phyloP scores from a whole-genome alignment of 495 filamentous ascomycete genomes.

The Podospora conica region DNA sequence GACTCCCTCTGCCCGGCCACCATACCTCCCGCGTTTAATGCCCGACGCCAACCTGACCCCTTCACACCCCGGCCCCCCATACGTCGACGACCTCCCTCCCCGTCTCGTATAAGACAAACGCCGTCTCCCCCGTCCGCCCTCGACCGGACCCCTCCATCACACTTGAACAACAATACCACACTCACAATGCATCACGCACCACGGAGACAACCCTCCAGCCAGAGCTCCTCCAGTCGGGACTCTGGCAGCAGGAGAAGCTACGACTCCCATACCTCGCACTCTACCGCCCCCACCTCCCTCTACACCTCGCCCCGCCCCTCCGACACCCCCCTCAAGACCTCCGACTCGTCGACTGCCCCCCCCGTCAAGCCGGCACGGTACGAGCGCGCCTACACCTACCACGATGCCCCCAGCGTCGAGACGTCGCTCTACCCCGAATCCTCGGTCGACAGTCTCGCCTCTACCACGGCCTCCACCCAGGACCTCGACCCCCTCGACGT shows the following conservation, averaged over 20 bases:
- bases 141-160: slow-evolving; percentile 12
- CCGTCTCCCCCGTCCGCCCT: slow-evolving; percentile 9
- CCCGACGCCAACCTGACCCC: slow-evolving; percentile 29
- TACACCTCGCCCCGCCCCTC: slow-evolving; percentile 53
- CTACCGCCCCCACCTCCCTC: slow-evolving; percentile 59
- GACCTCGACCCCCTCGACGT: slow-evolving; percentile 55
- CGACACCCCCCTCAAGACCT: slow-evolving; percentile 30
- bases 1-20: too few species aligned
- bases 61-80: slow-evolving; percentile 19
- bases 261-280: slow-evolving; percentile 58
- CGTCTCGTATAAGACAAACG: slow-evolving; percentile 24
- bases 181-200: slow-evolving; percentile 23
- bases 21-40: slow-evolving; percentile 33
- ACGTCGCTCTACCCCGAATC: slow-evolving; percentile 50
- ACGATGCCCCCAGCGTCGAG: slow-evolving; percentile 42
- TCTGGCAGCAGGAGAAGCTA: slow-evolving; percentile 52
- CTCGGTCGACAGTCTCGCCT: slow-evolving; percentile 76
- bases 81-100: neutral
- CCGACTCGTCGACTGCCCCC: slow-evolving; percentile 26
- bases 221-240: slow-evolving; percentile 49
- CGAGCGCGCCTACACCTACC: slow-evolving; percentile 28
- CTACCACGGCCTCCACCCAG: slow-evolving; percentile 59
- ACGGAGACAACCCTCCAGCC: slow-evolving; percentile 31
- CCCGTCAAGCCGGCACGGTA: slow-evolving; percentile 29
- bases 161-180: slow-evolving; percentile 4